Evolutionary conservation across 352 stramenopile genomes (phyloP).

Genomic region (Pythium aquatile): DNA sequence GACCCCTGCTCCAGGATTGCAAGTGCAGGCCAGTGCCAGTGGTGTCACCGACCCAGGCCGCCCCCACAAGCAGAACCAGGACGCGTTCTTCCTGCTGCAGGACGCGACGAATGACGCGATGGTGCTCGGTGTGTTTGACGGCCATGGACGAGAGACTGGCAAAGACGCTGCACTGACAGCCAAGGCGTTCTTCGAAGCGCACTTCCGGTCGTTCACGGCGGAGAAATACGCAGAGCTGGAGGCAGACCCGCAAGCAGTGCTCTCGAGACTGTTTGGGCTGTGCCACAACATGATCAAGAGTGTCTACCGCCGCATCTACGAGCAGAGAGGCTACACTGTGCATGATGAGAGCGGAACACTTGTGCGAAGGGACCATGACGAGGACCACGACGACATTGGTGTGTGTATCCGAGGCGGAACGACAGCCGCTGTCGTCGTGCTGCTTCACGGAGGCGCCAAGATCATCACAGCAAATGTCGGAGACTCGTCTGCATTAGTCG

Average conservation of each 20-base stretch:
- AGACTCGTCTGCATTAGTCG: slow-evolving; percentile 63
- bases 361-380: slow-evolving; percentile 37
- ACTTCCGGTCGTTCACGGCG: slow-evolving; percentile 48
- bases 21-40: slow-evolving; percentile 35
- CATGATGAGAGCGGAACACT: slow-evolving; percentile 65
- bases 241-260: slow-evolving; percentile 43
- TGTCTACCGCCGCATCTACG: slow-evolving; percentile 62
- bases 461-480: slow-evolving; percentile 84
- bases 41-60: slow-evolving; percentile 59
- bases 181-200: slow-evolving; percentile 57
- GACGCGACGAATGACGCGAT: slow-evolving; percentile 37
- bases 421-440: slow-evolving; percentile 78
- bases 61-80: slow-evolving; percentile 78
- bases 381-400: slow-evolving; percentile 30
- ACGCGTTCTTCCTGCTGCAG: slow-evolving; percentile 81
- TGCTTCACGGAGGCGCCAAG: slow-evolving; percentile 64
- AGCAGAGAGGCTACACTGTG: slow-evolving; percentile 55
- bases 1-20: not conserved
- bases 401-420: slow-evolving; percentile 88
- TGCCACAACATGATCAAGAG: slow-evolving; percentile 68
- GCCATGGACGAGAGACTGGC: slow-evolving; percentile 79
- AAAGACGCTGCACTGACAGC: slow-evolving; percentile 63
- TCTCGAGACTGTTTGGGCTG: slow-evolving; percentile 48
- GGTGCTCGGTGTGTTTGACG: slow-evolving; percentile 83
- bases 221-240: slow-evolving; percentile 55